Evolutionary conservation across 2,329 filamentous ascomycete genomes (phyloP).

Genomic region (Simplicillium aogashimaense): DNA sequence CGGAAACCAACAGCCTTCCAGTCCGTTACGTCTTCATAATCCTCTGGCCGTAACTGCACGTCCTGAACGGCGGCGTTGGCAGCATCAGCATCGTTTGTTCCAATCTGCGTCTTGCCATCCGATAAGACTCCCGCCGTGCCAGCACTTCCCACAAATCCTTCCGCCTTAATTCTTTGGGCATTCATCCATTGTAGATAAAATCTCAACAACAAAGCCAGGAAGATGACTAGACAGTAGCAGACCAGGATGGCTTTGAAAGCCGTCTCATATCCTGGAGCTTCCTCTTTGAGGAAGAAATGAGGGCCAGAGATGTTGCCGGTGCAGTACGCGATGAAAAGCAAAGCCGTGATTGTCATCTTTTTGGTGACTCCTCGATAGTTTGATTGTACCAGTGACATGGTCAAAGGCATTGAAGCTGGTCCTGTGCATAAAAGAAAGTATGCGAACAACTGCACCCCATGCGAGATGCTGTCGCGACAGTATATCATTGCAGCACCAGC

Average conservation of each 20-base stretch:
- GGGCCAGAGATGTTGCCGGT: conserved; percentile 46
- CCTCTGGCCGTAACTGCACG: conserved; percentile 28
- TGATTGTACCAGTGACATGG: conserved; percentile 42
- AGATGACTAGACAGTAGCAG: conserved; percentile 41
- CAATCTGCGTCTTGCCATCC: conserved; percentile 19
- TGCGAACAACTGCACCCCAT: conserved; percentile 40
- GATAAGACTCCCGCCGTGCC: conserved; percentile 29
- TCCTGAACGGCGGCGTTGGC: conserved; percentile 20
- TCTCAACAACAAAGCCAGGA: conserved; percentile 32
- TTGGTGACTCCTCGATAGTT: conserved; percentile 49
- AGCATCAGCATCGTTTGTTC: conserved; percentile 7
- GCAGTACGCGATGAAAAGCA: conserved; percentile 47
- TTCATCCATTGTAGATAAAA: conserved; percentile 38
- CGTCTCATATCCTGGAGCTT: conserved; percentile 41
- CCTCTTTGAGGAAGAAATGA: conserved; percentile 39
- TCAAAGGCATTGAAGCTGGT: conserved; percentile 42
- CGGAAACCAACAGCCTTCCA: conserved; percentile 49
- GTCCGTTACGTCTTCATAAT: conserved; percentile 50
- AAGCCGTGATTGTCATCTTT: conserved; percentile 48
- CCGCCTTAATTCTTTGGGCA: conserved; percentile 24
- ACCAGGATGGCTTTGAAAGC: conserved; percentile 46
- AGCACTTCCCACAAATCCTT: conserved; percentile 34
- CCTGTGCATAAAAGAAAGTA: conserved; percentile 48
- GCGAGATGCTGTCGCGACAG: conserved; percentile 25
- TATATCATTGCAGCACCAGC: conserved; percentile 44